Evolutionary conservation across 1,139 yeast species (phyloP), one percentile per base, ranked within the genome.

Genomic region (Blastobotrys ciferrii): DNA sequence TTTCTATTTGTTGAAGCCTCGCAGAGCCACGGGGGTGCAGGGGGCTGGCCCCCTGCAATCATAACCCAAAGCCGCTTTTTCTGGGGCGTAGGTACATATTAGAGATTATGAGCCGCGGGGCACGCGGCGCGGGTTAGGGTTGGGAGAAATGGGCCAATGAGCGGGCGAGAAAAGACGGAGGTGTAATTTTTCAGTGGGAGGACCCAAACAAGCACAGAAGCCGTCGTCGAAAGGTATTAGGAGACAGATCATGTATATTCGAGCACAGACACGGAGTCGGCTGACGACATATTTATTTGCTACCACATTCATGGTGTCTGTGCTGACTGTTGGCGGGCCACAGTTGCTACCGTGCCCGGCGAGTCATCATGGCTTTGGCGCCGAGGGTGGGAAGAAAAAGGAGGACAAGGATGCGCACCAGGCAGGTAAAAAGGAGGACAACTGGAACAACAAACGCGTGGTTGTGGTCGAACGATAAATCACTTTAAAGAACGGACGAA

Each of bases 331-430:
- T 11, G 80, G 84, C 1, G 84, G 87, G 11, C 84, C 85, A 57
- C 78, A 84, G 14, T 58, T 82, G 13, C 66, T 85, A 45, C 89
- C 89, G n/a, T 85, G 94, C 68, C 94, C 94, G 1, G 83, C 82
- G 17, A 84, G 80, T 56, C 59, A 59, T 19, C 58, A 61, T 9
- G 37, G 37, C 19, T 33, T 33, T 33, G 67, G 61, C 4, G 61
- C 63, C 25, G 66, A 61, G 17, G 45, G 45, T 32, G 33, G 32
- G 20, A 37, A 13, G 17, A 47, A 15, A 37, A 51, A 1, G 6
- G 43, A 41, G 35, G 32, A 20, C 33, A 40, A 45, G 31, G 39
- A 47, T 30, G 18, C 32, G n/a, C 35, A 30, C 14, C 32, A 37
- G n/a, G 23, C 18, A 11, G 51, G 48, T n/a, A 15, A 45, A 18